Base-by-base conservation (phyloP, 1,139 yeast species). In the Maudiozyma humilis region DNA sequence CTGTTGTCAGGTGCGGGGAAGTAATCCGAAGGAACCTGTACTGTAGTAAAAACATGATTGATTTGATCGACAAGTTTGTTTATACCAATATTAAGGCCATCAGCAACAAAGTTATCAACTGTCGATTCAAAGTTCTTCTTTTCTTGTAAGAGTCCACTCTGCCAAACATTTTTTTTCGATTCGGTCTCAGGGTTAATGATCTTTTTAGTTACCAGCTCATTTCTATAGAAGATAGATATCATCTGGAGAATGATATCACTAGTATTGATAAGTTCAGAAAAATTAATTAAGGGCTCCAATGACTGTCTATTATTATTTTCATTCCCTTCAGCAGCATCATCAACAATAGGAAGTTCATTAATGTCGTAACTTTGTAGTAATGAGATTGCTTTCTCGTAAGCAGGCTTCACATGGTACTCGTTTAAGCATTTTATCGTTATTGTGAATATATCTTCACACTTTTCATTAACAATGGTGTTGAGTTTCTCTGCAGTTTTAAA, bases 221-320 rank as follows among this genome's bases (percentile, higher is more conserved):
- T 91, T 53, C 85, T 83, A 64, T 87, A 89, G 56, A 91, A 91
- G 1, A 88, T 87, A 48, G 86, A 91, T 37, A 88, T 69, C 95
- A 91, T 87, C 60, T 89, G 97, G 56, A 87, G 83, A 27, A 91
- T 86, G 49, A 89, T 68, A 61, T 91, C 98, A 6, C 96, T 97
- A 53, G 87, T 81, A 55, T 89, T 91, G 36, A 91, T 93, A 49
- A 91, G 70, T 59, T 89, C 96, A 16, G 93, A 84, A 57, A 91
- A 91, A 44, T 85, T 76, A 0, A 85, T 84, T 42, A 91, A 70
- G 0, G 98, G 97, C 27, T 45, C 51, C 16, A 48, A 27, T 14
- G 51, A 44, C 18, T 45, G 42, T 19, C 41, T 38, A 12, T 32
- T 19, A 6, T n/a, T 16, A 10, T 14, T 19, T 4, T 38, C 32